These are phyloP conservation scores for Simplicillium aogashimaense DNA, from an alignment of 2,329 filamentous ascomycete species.

Conservation along the genomic window DNA sequence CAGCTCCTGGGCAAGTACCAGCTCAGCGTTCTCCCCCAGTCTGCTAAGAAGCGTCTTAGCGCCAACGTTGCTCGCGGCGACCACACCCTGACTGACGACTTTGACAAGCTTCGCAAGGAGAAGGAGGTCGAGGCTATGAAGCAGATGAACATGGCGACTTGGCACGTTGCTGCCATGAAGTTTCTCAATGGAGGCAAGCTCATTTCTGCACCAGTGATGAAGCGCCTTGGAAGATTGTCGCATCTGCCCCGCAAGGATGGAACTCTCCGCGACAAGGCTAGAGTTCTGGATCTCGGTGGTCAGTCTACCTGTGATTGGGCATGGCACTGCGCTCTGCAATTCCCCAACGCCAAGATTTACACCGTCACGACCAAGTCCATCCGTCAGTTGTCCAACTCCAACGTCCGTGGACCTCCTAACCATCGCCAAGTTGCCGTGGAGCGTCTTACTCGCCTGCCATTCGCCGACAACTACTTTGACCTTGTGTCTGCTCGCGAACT, in stretches of 20 bases:
- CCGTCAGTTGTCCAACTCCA: conserved; percentile 60
- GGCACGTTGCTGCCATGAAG: conserved; percentile 53
- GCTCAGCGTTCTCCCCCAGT: conserved; percentile 58
- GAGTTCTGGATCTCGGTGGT: conserved; percentile 80
- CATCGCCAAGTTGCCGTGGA: conserved; percentile 75
- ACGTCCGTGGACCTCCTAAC: conserved; percentile 75
- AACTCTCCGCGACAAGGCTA: conserved; percentile 40
- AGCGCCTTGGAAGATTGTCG: conserved; percentile 47
- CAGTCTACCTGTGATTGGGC: conserved; percentile 86
- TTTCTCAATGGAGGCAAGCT: conserved; percentile 55
- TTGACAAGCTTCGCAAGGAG: conserved; percentile 54
- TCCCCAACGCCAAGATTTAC: conserved; percentile 77
- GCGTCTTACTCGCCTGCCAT: conserved; percentile 71
- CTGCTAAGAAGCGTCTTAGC: conserved; percentile 60
- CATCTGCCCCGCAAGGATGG: conserved; percentile 32
- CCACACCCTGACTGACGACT: conserved; percentile 51
- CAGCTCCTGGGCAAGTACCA: conserved; percentile 81
- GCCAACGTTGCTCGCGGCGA: conserved; percentile 66
- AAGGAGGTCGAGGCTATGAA: conserved; percentile 72
- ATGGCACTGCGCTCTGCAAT: conserved; percentile 83
- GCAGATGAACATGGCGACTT: conserved; percentile 54
- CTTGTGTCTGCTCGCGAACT: conserved; percentile 83
- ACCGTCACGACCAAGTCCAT: conserved; percentile 71
- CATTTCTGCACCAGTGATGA: conserved; percentile 53
- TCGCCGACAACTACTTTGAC: conserved; percentile 79